Percentiles rank a stretch among this genome's conserved stretches.
phyloP scores from a whole-genome alignment of 1,139 yeast genomes.

The Schwanniomyces etchellsii region DNA sequence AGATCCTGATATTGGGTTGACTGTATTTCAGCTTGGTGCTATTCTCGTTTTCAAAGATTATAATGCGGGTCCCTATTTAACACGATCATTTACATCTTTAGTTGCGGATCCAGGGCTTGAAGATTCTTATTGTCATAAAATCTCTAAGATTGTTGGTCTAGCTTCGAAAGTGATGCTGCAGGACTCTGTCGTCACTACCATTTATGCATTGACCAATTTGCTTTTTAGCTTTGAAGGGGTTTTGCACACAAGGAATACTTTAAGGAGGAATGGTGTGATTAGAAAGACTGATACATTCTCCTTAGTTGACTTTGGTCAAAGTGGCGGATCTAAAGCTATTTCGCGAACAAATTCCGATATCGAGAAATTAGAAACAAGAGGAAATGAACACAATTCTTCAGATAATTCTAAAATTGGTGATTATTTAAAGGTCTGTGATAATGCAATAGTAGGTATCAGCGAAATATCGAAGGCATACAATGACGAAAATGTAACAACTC shows the following conservation, averaged over 20 bases:
- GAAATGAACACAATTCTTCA: slow-evolving; percentile 4
- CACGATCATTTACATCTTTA: slow-evolving; percentile 45
- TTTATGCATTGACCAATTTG: slow-evolving; percentile 77
- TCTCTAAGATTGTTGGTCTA: slow-evolving; percentile 38
- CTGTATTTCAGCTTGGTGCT: slow-evolving; percentile 51
- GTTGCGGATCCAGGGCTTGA: slow-evolving; percentile 39
- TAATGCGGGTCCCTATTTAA: slow-evolving; percentile 40
- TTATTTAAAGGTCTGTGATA: slow-evolving; percentile 38
- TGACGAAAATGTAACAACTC: slow-evolving; percentile 71
- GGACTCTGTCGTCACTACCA: slow-evolving; percentile 80
- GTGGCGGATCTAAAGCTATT: neutral
- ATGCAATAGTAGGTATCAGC: slow-evolving; percentile 68
- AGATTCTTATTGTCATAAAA: slow-evolving; percentile 24
- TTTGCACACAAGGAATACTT: slow-evolving; percentile 18
- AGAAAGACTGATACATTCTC: slow-evolving; percentile 14
- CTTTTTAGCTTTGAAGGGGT: slow-evolving; percentile 32
- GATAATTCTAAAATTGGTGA: slow-evolving; percentile 9
- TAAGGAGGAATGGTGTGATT: slow-evolving; percentile 20
- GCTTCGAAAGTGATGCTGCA: slow-evolving; percentile 52
- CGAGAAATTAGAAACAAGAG: neutral
- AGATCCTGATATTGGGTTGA: slow-evolving; percentile 41
- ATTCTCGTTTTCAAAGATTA: slow-evolving; percentile 45
- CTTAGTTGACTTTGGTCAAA: slow-evolving; percentile 6
- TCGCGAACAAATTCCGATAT: neutral
- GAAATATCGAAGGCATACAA: slow-evolving; percentile 65